Evolutionary conservation across 208 protist species (phyloP).

Genomic region (Leishmania martiniquensis): DNA sequence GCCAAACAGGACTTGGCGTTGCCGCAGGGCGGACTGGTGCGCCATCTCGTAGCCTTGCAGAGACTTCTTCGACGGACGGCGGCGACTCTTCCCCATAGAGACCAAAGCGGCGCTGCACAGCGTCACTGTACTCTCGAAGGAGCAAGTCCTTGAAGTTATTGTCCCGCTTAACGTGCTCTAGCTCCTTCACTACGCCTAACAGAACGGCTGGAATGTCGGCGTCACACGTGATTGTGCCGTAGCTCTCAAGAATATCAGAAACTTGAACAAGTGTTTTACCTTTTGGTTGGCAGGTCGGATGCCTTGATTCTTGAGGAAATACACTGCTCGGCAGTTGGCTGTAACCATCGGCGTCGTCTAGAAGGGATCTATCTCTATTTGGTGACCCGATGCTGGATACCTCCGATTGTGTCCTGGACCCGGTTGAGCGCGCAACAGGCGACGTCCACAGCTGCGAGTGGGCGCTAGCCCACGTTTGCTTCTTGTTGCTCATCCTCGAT

Average conservation of each 20-base stretch:
- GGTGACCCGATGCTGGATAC: constrained; percentile 23
- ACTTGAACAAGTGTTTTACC: constrained; percentile 39
- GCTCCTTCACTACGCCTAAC: constrained; percentile 49
- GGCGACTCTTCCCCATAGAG: constrained; percentile 47
- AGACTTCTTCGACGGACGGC: constrained; percentile 28
- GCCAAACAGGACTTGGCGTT: constrained; percentile 11
- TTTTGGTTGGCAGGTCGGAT: not conserved
- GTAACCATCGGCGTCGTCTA: constrained; percentile 12
- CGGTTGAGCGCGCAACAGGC: constrained; percentile 9
- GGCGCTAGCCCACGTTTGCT: constrained; percentile 33
- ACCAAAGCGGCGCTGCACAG: constrained; percentile 38
- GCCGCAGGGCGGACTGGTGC: not conserved
- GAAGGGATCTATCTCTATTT: constrained; percentile 41
- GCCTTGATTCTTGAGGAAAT: constrained; percentile 2
- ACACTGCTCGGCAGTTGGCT: not conserved
- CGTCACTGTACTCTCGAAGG: constrained; percentile 51
- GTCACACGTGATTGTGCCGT: constrained; percentile 38
- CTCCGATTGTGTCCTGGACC: constrained; percentile 33
- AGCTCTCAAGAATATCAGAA: constrained; percentile 62
- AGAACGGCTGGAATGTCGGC: constrained; percentile 45
- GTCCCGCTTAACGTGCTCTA: constrained; percentile 49
- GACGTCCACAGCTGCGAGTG: constrained; percentile 40
- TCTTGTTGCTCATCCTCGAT: constrained; percentile 27
- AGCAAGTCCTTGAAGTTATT: constrained; percentile 49
- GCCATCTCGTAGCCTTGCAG: constrained; percentile 14